Evolutionary conservation across 108 stramenopile species (phyloP), one percentile per base, ranked within the genome.

Genomic region (Pseudonitzschia delicatissima): DNA sequence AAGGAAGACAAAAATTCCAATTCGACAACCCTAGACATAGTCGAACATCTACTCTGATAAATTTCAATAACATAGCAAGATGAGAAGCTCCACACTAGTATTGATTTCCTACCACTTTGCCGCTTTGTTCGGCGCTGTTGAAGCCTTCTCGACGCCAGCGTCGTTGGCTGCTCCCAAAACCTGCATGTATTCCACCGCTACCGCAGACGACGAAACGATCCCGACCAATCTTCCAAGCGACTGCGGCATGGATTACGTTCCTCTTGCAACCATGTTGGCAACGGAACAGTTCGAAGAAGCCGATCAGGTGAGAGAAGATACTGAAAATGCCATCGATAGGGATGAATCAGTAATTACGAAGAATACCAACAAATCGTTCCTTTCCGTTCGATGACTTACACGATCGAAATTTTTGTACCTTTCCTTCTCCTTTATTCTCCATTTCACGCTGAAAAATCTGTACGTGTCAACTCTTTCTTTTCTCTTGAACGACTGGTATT

Each of bases 231-330:
- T 96, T 23, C 94, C 94, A 8, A 82, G 78, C 69, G 91, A 90
- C 34, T 81, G 82, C 25, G 94, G 94, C 28, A 90, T 96, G 85
- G 94, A 96, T 67, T 96, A 96, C 61, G 85, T 96, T 57, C 94
- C 94, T 5, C 74, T 96, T 35, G 94, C 94, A 2, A 92, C 91
- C 27, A 91, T 92, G 91, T 64, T 96, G 59, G 91, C 90, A 25
- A 92, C 94, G 3, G 94, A 91, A 26, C 83, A 93, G 55, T 73
- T 93, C 35, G 90, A 77, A 15, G 91, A 91, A 65, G 94, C 94
- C 18, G 94, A 96, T 82, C 91, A 93, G 84, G 89, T 91, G 72
- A 31, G 80, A 67, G 48, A 50, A 11, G 13, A 13, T 13, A 55
- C n/a, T 5, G n/a, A 55, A 55, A 32, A 12, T 11, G n/a, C n/a